Conservation (phyloP, 2,329 filamentous ascomycete genomes). For the Falciphora oryzae region DNA sequence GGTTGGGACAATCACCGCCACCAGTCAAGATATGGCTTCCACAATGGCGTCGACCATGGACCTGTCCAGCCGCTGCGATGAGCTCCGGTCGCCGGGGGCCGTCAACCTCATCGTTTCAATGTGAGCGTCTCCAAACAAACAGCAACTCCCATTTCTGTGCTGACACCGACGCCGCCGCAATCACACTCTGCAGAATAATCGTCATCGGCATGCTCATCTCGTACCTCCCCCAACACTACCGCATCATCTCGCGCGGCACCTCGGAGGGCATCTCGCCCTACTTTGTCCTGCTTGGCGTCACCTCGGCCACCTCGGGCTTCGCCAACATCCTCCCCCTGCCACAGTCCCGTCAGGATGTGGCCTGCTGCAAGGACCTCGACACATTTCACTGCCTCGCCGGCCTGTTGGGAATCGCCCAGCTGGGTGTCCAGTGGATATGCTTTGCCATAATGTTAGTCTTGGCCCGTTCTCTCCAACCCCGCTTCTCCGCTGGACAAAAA, state of each 20-base stretch:
- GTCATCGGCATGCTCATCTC: conserved; percentile 84
- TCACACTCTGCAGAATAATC: conserved; percentile 50
- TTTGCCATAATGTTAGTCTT: conserved; percentile 78
- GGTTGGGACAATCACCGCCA: too few species aligned
- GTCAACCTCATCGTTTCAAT: conserved; percentile 52
- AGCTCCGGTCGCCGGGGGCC: conserved; percentile 46
- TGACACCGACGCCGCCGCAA: too few species aligned
- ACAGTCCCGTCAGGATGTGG: conserved; percentile 74
- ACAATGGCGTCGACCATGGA: conserved; percentile 27
- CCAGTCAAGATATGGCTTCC: not conserved
- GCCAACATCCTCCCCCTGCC: conserved; percentile 88
- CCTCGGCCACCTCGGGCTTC: conserved; percentile 81
- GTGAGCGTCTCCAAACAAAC: conserved; percentile 28
- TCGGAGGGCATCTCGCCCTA: conserved; percentile 94
- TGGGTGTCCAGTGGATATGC: conserved; percentile 86
- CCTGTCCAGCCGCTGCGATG: conserved; percentile 39
- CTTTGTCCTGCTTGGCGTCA: conserved; percentile 89
- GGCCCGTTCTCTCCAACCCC: not conserved
- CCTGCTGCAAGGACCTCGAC: conserved; percentile 78
- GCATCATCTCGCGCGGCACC: conserved; percentile 78
- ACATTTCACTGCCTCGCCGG: conserved; percentile 80
- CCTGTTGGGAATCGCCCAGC: conserved; percentile 81
- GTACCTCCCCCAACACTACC: conserved; percentile 90
- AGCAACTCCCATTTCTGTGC: too few species aligned
- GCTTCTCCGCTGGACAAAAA: too few species aligned